Evolutionary conservation across 768 basidiomycete genomes (phyloP), one percentile per base, ranked within the genome.

Genomic region (Filobasidium floriforme): DNA sequence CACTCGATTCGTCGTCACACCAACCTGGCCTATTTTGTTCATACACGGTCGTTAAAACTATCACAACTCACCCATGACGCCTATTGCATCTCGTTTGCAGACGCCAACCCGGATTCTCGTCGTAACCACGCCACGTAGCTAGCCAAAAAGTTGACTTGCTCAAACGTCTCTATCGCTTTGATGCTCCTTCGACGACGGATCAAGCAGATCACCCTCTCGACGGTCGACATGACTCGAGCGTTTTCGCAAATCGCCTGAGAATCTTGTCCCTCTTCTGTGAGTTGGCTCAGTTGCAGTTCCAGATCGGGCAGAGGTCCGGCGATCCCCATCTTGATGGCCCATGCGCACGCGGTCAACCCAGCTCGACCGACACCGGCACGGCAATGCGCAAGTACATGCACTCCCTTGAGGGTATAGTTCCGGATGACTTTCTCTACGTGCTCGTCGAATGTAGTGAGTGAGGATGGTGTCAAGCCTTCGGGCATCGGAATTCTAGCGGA

Each of bases 131-230:
- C 65, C 14, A 75, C 71, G 60, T 77, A 77, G 14, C 51, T 66
- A 15, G 68, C 73, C 63, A 78, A 60, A 59, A 76, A 78, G 61
- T 73, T 72, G 18, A 94, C 94, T 78, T 98, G 93, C 75, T 96
- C 91, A 75, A 89, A 87, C 2, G 91, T 94, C 77, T 98, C 94
- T 46, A 98, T 85, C 1, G 92, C 92, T 76, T 98, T 97, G 65
- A 87, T 78, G 71, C 91, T 92, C 68, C 93, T 81, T 68, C 92
- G 80, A 68, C 84, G 80, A 59, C 93, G 80, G 9, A 92, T 84
- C 64, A 91, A 83, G 7, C 81, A 79, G 62, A 98, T 89, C 1
- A 84, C 86, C 28, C 84, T 82, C 73, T 89, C 86, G 10, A 91
- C 86, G 54, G 90, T 82, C 43, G 83, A 80, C 66, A 94, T 73